Evolutionary conservation across 1,139 yeast species (phyloP).

Genomic region (Nakaseomyces delphensis): DNA sequence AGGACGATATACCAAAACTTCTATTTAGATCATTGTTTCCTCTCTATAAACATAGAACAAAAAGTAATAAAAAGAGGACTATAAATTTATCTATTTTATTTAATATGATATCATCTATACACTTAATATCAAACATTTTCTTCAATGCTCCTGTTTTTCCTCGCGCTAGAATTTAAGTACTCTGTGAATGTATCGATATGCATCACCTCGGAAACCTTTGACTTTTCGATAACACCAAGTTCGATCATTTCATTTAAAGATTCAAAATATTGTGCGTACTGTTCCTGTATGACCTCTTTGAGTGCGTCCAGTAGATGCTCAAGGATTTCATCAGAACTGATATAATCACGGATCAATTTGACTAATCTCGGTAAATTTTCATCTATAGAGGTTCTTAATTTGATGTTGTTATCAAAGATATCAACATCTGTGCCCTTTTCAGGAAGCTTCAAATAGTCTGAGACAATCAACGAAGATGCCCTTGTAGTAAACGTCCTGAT

Average conservation of each 20-base stretch:
- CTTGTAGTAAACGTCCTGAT: conserved; percentile 54
- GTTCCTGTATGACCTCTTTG: conserved; percentile 45
- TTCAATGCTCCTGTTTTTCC: neutral
- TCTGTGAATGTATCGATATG: conserved; percentile 23
- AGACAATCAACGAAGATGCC: conserved; percentile 34
- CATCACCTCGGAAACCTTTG: conserved; percentile 21
- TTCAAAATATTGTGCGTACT: conserved; percentile 40
- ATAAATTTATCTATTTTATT: too few species aligned
- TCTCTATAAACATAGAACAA: too few species aligned
- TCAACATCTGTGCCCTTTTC: conserved; percentile 6
- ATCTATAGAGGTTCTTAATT: conserved; percentile 43
- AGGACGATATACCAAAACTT: too few species aligned
- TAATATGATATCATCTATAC: neutral
- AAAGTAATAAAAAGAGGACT: too few species aligned
- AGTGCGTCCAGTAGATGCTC: conserved; percentile 49
- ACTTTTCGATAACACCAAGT: conserved; percentile 24
- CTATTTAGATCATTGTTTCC: too few species aligned
- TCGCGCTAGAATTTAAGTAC: conserved; percentile 8
- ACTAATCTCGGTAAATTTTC: conserved; percentile 49
- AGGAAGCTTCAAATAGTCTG: conserved; percentile 18
- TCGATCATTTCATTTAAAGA: conserved; percentile 22
- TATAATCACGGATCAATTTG: conserved; percentile 40
- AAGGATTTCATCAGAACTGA: conserved; percentile 40
- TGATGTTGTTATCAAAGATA: conserved; percentile 14
- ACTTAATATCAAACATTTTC: neutral